Evolutionary conservation across 208 protist species (phyloP).

Genomic region (Crithidia expoeki): DNA sequence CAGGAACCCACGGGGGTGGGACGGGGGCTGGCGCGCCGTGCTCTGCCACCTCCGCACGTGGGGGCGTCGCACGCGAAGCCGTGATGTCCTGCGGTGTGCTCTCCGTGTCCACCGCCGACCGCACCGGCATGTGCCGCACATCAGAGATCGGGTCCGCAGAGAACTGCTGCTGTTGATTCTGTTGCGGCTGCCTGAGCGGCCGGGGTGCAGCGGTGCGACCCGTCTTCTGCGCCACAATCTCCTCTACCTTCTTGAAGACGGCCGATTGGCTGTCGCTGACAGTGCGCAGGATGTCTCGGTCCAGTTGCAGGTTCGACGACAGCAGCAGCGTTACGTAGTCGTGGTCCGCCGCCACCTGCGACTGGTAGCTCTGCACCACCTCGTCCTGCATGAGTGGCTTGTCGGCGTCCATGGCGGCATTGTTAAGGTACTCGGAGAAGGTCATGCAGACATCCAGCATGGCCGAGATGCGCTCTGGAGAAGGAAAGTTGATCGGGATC

Average conservation of each 20-base stretch:
- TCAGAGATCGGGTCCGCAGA: not conserved
- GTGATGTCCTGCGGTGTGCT: constrained; percentile 1
- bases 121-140: constrained; percentile 9
- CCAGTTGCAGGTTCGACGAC: constrained; percentile 62
- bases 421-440: constrained; percentile 82
- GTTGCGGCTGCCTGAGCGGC: not conserved
- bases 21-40: constrained; percentile 16
- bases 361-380: constrained; percentile 56
- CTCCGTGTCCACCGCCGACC: constrained; percentile 32
- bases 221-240: not conserved
- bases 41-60: constrained; percentile 24
- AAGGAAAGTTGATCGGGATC: constrained; percentile 68
- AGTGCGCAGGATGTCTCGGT: constrained; percentile 59
- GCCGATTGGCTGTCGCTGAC: constrained; percentile 61
- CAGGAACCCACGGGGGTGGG: not conserved
- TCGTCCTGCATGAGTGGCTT: constrained; percentile 53
- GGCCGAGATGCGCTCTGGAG: constrained; percentile 48
- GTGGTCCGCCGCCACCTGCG: constrained; percentile 62
- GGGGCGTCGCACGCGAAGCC: constrained; percentile 14
- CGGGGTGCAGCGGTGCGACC: not conserved
- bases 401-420: constrained; percentile 43
- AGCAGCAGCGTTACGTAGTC: constrained; percentile 63
- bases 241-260: constrained; percentile 45
- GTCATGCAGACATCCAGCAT: constrained; percentile 85
- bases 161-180: not conserved